Base-by-base conservation (phyloP, 1,139 yeast genomes). In the Magnusiomyces sp. region DNA sequence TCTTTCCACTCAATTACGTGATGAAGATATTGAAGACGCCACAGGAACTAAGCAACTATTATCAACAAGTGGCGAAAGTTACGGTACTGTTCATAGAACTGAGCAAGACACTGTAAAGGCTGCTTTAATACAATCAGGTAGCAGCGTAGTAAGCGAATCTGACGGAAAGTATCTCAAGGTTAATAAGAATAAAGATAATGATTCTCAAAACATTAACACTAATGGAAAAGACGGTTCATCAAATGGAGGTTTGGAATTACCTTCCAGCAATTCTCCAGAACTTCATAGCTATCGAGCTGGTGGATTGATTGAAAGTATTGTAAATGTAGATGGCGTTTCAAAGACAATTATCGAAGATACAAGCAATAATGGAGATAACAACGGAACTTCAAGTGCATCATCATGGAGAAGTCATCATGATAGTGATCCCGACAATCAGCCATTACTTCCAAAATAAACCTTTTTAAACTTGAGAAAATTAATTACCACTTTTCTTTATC, bases 221-320 rank as follows among this genome's bases (percentile, higher is more conserved):
- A 9, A 31, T 9, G 34, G 34, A 9, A 9, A 31, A 9, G 9
- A 38, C 11, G 17, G 11, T 10, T 9, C 17, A n/a, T 11, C 5
- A 48, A 46, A 16, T 58, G 57, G 5, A 56, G 54, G n/a, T n/a
- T n/a, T n/a, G n/a, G n/a, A n/a, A n/a, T n/a, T n/a, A n/a, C n/a
- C n/a, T n/a, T n/a, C n/a, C 29, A 16, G 49, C n/a, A 53, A 54
- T 44, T 48, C 40, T 34, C 58, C 58, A 7, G 65, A 58, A 42
- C 39, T 58, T 34, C 67, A 59, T 59, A 60, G 62, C 39, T 62
- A 60, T 48, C 58, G 68, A 40, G 59, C 84, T 3, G 85, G 88
- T 42, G 92, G 95, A 2, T 82, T 88, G 51, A 78, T 86, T 53
- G 96, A 89, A 66, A 80, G 86, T 42, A 83, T 88, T n/a, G 80